These are phyloP conservation scores for Pythium inflatum DNA, from an alignment of 352 stramenopile species.

Conservation along the genomic window DNA sequence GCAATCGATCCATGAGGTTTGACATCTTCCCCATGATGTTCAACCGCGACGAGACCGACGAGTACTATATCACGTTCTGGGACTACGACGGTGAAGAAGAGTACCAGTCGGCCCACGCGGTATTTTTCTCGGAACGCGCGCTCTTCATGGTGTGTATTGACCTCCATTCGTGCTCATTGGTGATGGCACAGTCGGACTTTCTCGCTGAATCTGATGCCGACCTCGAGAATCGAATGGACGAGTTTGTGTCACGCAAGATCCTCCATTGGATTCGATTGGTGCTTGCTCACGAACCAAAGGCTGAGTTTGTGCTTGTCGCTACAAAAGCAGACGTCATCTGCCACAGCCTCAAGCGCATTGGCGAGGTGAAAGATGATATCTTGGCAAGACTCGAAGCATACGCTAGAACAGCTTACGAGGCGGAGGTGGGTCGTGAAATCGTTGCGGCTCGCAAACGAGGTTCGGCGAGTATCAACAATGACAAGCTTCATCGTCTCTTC, in stretches of 20 bases:
- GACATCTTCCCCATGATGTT: slow-evolving; percentile 20
- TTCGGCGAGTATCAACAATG: too few species aligned
- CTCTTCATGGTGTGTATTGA: slow-evolving; percentile 14
- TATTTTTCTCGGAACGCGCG: slow-evolving; percentile 16
- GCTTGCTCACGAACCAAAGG: neutral
- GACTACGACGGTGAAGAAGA: slow-evolving; percentile 12
- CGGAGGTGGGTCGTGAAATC: too few species aligned
- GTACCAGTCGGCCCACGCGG: slow-evolving; percentile 8
- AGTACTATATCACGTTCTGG: slow-evolving; percentile 17
- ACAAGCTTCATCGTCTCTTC: too few species aligned
- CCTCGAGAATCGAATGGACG: neutral
- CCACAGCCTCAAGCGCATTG: too few species aligned
- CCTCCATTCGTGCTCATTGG: neutral
- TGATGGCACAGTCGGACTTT: neutral
- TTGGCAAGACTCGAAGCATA: neutral
- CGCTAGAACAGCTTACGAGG: too few species aligned
- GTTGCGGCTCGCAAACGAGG: too few species aligned
- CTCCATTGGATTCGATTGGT: slow-evolving; percentile 4
- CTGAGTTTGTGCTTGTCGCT: slow-evolving; percentile 17
- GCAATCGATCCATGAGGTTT: neutral
- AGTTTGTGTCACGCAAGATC: neutral
- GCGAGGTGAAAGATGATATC: neutral
- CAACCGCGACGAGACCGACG: neutral
- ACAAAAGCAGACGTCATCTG: slow-evolving; percentile 7
- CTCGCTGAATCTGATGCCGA: neutral